A percentile compares a stretch with the other conserved stretches of the same genome.
These are phyloP conservation scores for Alternaria incomplexa DNA, from an alignment of 2,329 filamentous ascomycete species.

Conservation along the genomic window DNA sequence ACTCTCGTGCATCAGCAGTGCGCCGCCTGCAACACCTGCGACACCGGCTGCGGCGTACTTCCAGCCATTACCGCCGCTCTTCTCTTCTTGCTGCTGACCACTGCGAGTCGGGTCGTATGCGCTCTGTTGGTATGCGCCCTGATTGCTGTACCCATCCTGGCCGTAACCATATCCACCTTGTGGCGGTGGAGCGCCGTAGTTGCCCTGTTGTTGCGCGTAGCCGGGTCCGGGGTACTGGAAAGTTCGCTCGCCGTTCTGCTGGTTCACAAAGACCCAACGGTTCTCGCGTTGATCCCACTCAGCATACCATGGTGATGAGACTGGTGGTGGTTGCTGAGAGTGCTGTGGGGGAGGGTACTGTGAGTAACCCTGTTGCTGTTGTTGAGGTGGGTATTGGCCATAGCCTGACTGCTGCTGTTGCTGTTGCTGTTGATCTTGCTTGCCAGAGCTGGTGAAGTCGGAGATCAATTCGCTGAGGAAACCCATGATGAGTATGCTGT, in stretches of 20 bases:
- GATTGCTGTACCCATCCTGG: slow-evolving; percentile 22
- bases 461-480: slow-evolving; percentile 26
- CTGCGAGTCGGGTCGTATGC: slow-evolving; percentile 22
- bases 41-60: slow-evolving; percentile 35
- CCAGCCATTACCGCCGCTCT: slow-evolving; percentile 32
- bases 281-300: slow-evolving; percentile 31
- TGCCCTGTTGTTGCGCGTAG: slow-evolving; percentile 28
- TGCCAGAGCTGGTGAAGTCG: slow-evolving; percentile 19
- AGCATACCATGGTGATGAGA: slow-evolving; percentile 31
- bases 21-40: slow-evolving; percentile 31
- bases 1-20: slow-evolving; percentile 34
- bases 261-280: slow-evolving; percentile 36
- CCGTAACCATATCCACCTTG: slow-evolving; percentile 18
- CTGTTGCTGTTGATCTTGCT: neutral
- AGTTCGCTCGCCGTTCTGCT: slow-evolving; percentile 32
- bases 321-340: slow-evolving; percentile 29
- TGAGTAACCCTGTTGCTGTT: slow-evolving; percentile 14
- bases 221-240: slow-evolving; percentile 29
- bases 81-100: slow-evolving; percentile 21
- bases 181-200: slow-evolving; percentile 16
- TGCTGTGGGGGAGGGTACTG: slow-evolving; percentile 13
- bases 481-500: slow-evolving; percentile 21
- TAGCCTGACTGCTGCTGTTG: slow-evolving; percentile 7
- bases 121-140: slow-evolving; percentile 23
- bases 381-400: slow-evolving; percentile 1